phyloP scores from a whole-genome alignment of 2,329 filamentous ascomycete genomes.

The Alternaria angustiovoidea region DNA sequence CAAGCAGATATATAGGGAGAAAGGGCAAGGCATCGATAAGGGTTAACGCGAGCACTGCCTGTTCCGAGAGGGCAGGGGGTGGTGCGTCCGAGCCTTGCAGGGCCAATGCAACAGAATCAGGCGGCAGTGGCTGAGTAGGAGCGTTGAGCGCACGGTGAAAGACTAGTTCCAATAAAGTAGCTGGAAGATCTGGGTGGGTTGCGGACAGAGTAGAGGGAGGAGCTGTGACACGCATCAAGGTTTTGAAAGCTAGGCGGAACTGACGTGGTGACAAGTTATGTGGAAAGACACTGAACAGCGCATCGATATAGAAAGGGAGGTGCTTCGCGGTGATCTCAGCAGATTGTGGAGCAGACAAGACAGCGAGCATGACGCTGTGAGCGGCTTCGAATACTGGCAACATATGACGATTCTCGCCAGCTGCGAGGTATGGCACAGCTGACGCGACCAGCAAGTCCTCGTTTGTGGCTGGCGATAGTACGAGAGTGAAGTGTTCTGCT shows the following conservation, averaged over 20 bases:
- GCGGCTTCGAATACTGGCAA: constrained; percentile 85
- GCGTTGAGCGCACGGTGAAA: constrained; percentile 69
- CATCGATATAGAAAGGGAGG: constrained; percentile 83
- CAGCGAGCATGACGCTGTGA: constrained; percentile 81
- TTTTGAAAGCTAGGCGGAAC: constrained; percentile 88
- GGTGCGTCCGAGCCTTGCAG: constrained; percentile 44
- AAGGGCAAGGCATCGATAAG: constrained; percentile 81
- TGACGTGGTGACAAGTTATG: constrained; percentile 80
- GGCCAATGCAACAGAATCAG: constrained; percentile 51
- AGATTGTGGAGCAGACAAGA: constrained; percentile 81
- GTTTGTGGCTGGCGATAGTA: constrained; percentile 70
- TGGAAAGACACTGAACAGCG: constrained; percentile 81
- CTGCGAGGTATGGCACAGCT: constrained; percentile 75
- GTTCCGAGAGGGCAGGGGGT: constrained; percentile 70
- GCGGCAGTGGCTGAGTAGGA: constrained; percentile 55
- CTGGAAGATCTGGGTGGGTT: constrained; percentile 78
- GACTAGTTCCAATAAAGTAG: constrained; percentile 80
- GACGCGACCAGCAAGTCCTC: constrained; percentile 78
- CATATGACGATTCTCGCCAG: constrained; percentile 64
- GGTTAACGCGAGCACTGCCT: constrained; percentile 77
- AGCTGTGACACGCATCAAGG: constrained; percentile 80
- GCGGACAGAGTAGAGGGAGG: constrained; percentile 79
- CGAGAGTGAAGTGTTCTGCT: constrained; percentile 81
- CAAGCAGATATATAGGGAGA: constrained; percentile 72
- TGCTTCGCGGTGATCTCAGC: constrained; percentile 73